Evolutionary conservation across 306 rosid species (phyloP), one percentile per base, ranked within the genome.

Genomic region (Neltuma alba): DNA sequence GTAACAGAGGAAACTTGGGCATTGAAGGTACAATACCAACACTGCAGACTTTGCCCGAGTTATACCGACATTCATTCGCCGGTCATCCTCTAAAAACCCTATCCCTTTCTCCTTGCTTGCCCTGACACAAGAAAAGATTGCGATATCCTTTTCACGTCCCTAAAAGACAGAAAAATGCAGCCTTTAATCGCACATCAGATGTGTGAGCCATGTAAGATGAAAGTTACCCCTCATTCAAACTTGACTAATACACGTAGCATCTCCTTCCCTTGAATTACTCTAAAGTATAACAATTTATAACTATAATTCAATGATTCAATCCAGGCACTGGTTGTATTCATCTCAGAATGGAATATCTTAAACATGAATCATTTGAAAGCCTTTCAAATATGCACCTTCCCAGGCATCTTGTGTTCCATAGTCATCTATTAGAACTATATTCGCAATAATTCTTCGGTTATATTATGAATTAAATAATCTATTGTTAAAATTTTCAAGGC

Each of bases 131-230:
- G 97, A 94, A 87, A 94, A 94, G 83, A 94, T 92, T 37, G 89
- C 90, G 13, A 94, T 81, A 62, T 89, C 98, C 87, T 94, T 94
- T 84, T 94, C 98, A 27, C 98, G 97, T 75, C 97, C 98, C 98
- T 94, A 85, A 41, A 74, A 78, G 27, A 71, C 31, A 72, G 9
- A 33, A 73, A 71, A 69, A 42, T 41, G 15, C 18, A 70, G 30
- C 75, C 41, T 44, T 54, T 11, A 64, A 67, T 85, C 76, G 34
- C 38, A 14, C 9, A 31, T 36, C 45, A 18, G 72, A 63, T 54
- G 37, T 41, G 54, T 37, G 44, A 73, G 41, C 71, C 58, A 50
- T 58, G 33, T 10, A 41, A 52, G 44, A 37, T 28, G 69, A 38
- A 8, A 34, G 34, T 23, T 77, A 36, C 16, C 1, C 11, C 21